Evolutionary conservation across 2,329 filamentous ascomycete species (phyloP).

Genomic region (Zymoseptoria tritici): DNA sequence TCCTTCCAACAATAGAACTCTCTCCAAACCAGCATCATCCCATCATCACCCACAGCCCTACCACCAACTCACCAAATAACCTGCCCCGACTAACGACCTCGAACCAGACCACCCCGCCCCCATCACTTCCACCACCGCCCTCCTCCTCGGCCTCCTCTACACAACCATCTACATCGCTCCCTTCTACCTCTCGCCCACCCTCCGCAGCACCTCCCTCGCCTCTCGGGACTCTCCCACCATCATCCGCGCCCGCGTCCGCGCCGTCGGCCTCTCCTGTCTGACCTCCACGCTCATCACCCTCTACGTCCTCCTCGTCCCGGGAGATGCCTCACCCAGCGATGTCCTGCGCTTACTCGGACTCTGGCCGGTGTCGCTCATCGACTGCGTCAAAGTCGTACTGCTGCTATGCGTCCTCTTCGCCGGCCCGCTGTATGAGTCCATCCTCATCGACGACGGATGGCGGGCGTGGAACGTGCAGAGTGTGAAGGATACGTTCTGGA

Average conservation of each 20-base stretch:
- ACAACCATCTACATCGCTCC: conserved; percentile 86
- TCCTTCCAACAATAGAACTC: not conserved
- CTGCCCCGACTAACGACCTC: not conserved
- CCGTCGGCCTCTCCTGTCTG: conserved; percentile 68
- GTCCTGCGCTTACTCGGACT: conserved; percentile 67
- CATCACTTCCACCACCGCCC: conserved; percentile 22
- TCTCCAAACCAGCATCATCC: not conserved
- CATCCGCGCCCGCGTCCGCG: conserved; percentile 76
- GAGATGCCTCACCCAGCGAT: conserved; percentile 44
- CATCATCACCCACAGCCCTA: not conserved
- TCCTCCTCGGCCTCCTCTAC: conserved; percentile 52
- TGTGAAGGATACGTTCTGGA: conserved; percentile 53
- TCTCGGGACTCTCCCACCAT: conserved; percentile 83
- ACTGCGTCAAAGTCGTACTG: conserved; percentile 48
- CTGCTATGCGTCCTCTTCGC: conserved; percentile 73
- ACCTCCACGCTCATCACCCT: conserved; percentile 61
- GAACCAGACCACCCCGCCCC: not conserved
- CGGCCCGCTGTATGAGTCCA: conserved; percentile 73
- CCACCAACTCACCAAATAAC: not conserved
- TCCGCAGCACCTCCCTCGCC: conserved; percentile 69
- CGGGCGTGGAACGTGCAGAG: conserved; percentile 23
- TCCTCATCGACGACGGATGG: conserved; percentile 66
- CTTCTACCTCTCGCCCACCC: conserved; percentile 75
- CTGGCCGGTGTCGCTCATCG: conserved; percentile 58
- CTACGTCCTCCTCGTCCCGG: conserved; percentile 53